These are phyloP conservation scores for Xanthoconium stramineum DNA, from an alignment of 768 basidiomycete species.

Conservation along the genomic window DNA sequence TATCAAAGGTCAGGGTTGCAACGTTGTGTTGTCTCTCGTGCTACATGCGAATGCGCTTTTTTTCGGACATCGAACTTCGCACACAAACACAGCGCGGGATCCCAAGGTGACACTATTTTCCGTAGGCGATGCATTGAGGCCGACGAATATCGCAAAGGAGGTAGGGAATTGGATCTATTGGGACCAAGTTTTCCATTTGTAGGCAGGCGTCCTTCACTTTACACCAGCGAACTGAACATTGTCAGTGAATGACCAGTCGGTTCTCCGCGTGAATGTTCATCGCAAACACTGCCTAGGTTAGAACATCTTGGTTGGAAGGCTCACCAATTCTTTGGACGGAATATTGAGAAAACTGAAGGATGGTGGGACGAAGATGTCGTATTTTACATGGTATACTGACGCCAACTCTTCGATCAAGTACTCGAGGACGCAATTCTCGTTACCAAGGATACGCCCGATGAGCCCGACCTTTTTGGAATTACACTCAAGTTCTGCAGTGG, in stretches of 20 bases:
- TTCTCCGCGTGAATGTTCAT: not conserved
- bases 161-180: not conserved
- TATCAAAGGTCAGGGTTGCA: not conserved
- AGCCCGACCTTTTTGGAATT: not conserved
- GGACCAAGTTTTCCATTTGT: not conserved
- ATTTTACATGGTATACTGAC: not conserved
- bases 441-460: not conserved
- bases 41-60: not conserved
- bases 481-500: not conserved
- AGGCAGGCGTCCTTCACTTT: not conserved
- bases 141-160: not conserved
- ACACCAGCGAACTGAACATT: not conserved
- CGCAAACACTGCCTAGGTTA: not conserved
- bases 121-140: not conserved
- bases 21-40: no score
- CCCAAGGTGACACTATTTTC: not conserved
- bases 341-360: not conserved
- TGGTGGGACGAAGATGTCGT: not conserved
- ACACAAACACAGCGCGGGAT: not conserved
- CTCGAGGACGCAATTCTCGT: not conserved
- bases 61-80: constrained; percentile 1
- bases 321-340: not conserved
- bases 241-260: not conserved
- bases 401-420: not conserved
- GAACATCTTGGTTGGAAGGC: not conserved